Base-by-base conservation (phyloP, 768 basidiomycete species). In the Tylopilus sp. region DNA sequence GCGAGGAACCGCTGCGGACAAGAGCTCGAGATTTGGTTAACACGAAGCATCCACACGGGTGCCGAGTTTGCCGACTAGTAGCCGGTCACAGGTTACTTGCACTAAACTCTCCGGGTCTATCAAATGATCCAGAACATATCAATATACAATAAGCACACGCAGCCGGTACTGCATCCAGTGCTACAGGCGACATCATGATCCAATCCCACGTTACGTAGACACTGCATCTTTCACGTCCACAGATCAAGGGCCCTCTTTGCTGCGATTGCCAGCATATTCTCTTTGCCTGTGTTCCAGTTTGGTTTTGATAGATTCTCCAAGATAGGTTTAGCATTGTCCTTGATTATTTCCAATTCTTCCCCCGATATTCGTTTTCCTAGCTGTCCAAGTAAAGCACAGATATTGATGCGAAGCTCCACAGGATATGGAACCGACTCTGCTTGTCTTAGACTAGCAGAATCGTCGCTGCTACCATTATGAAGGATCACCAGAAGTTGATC, bases 341-440 rank as follows among this genome's bases (percentile, higher is more conserved):
- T 82, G 48, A 90, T 62, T 30, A 66, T 71, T 24, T 71, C 68
- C 50, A 83, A 66, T 28, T 78, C 75, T 5, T 78, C 76, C 8
- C 77, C 77, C 10, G 78, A 66, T 4, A 74, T 71, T 61, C 83
- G 76, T 59, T 78, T 78, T 30, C 78, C 78, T 19, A 89, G 64
- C 57, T 89, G 85, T 36, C 80, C 75, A 25, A 93, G 70, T 54
- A 93, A 76, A 8, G 85, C 80, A 64, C 89, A 91, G 17, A 83
- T 79, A 60, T 93, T 93, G 25, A 81, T 74, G 43, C 89, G 81
- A 52, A 93, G 81, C 72, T 92, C 91, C 19, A 81, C 71, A n/a
- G 86, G 86, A 62, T 84, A 85, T 55, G 80, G 73, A 54, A 73
- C 72, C 0, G 37, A 46, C 24, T 62, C 61, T 38, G 36, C 10